Evolutionary conservation across 768 basidiomycete genomes (phyloP), one percentile per base, ranked within the genome.

Genomic region (Tephrocybe sp.): DNA sequence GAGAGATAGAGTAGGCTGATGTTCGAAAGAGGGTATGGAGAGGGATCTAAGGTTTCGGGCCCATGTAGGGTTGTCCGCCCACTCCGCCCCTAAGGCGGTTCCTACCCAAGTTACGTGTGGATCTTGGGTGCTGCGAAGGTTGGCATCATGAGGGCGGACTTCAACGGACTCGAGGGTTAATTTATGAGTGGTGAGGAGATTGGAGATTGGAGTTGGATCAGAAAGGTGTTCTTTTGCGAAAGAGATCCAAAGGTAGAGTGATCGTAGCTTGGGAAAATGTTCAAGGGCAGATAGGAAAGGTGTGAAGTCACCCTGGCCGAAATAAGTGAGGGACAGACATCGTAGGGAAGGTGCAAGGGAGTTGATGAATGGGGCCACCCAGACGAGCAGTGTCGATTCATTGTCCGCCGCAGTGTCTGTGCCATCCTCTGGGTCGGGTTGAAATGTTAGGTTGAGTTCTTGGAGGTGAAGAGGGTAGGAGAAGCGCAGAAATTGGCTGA

Each of bases 21-120:
- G 42, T 8, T 50, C 43, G 21, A 50, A 42, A 7, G 49, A 32
- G 5, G 49, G 49, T 22, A 50, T 44, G 6, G 36, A 30, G n/a
- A 50, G 43, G 8, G 25, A 34, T 24, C 30, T 8, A 3, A 44
- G n/a, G 13, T 36, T 41, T 24, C 2, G 2, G 18, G 38, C 28
- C 42, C 49, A 50, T 7, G 16, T 18, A 7, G 49, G 18, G 2
- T 37, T 26, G 24, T 36, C 9, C 0, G 44, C 16, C 35, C 41
- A 44, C 16, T 43, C 35, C 21, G 34, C 30, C 18, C 16, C 24
- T 27, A 50, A 12, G 9, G 15, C 34, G 4, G 35, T 31, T 36
- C 38, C 42, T 9, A 26, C n/a, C n/a, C 15, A 24, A 13, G 37
- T 3, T 21, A 44, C 43, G 8, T 34, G 9, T 13, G 43, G 43